These are phyloP conservation scores for Piper longum DNA, from an alignment of 164 flowering plant species.

Conservation along the genomic window DNA sequence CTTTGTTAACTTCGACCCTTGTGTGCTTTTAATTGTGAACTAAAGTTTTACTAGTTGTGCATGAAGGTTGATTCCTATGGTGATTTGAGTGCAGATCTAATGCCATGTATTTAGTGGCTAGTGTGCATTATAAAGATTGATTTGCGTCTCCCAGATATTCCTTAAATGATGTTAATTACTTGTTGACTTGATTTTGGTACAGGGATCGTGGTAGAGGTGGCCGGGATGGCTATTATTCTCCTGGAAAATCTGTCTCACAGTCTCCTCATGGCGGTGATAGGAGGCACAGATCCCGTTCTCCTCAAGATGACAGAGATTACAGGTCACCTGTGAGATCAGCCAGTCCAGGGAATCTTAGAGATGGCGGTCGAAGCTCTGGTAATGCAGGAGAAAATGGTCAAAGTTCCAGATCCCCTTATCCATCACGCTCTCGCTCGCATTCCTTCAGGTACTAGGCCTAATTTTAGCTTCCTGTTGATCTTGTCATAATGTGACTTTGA, in stretches of 20 bases:
- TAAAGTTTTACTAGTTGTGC: background rate
- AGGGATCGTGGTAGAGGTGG: conserved; percentile 28
- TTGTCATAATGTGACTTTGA: too few species aligned
- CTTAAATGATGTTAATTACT: background rate
- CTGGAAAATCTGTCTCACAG: conserved; percentile 20
- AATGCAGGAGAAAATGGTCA: conserved; percentile 1
- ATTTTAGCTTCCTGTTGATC: background rate
- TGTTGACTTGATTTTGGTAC: conserved; percentile 1
- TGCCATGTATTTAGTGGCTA: background rate
- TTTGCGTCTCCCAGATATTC: background rate
- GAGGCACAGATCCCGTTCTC: conserved; percentile 2
- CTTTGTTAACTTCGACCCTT: background rate
- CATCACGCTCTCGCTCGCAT: conserved; percentile 21
- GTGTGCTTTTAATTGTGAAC: background rate
- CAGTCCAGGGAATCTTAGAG: conserved; percentile 24
- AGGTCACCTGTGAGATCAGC: conserved; percentile 14
- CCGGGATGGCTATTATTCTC: conserved; percentile 30
- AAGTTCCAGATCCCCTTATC: conserved; percentile 16
- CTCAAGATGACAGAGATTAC: conserved; percentile 9
- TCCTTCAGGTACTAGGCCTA: conserved; percentile 23
- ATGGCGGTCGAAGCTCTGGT: conserved; percentile 13
- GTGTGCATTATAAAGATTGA: background rate
- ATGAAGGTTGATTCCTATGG: background rate
- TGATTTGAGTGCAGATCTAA: background rate
- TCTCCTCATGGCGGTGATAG: conserved; percentile 14